Evolutionary conservation across 2,329 filamentous ascomycete genomes (phyloP).

Genomic region (Cladosporium cucumerinum): DNA sequence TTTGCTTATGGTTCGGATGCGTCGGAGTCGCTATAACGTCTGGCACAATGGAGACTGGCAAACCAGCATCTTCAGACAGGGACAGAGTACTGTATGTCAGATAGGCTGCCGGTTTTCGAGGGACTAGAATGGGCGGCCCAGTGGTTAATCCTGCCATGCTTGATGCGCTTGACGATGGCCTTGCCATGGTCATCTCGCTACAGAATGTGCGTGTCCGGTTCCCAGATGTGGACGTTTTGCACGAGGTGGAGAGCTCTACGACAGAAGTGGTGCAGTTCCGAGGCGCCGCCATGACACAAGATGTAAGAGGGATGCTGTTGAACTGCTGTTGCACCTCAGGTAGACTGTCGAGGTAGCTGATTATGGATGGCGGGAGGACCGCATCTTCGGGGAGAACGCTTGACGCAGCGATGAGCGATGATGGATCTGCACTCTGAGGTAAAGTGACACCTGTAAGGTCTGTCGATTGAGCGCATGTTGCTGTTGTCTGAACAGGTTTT

Average conservation of each 20-base stretch:
- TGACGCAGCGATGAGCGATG: neutral
- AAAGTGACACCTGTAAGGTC: neutral
- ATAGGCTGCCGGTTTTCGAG: constrained; percentile 1
- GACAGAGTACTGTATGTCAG: constrained; percentile 2
- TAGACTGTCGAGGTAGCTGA: constrained; percentile 6
- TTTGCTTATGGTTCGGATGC: neutral
- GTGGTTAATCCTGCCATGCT: neutral
- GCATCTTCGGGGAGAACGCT: neutral
- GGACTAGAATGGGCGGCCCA: neutral
- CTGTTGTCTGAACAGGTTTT: neutral
- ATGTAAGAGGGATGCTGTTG: neutral
- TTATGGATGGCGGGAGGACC: neutral
- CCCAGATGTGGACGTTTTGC: neutral
- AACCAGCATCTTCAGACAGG: neutral
- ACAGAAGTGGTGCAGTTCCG: neutral
- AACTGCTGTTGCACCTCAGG: neutral
- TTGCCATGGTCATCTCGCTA: neutral
- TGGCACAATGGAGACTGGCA: neutral
- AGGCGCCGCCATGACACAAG: neutral
- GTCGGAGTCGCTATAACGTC: neutral
- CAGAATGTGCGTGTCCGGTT: neutral
- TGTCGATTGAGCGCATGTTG: neutral
- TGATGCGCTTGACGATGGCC: neutral
- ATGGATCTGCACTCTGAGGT: neutral
- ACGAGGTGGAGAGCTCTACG: neutral